Evolutionary conservation across 2,329 filamentous ascomycete genomes (phyloP).

Genomic region (Didymella exigua): DNA sequence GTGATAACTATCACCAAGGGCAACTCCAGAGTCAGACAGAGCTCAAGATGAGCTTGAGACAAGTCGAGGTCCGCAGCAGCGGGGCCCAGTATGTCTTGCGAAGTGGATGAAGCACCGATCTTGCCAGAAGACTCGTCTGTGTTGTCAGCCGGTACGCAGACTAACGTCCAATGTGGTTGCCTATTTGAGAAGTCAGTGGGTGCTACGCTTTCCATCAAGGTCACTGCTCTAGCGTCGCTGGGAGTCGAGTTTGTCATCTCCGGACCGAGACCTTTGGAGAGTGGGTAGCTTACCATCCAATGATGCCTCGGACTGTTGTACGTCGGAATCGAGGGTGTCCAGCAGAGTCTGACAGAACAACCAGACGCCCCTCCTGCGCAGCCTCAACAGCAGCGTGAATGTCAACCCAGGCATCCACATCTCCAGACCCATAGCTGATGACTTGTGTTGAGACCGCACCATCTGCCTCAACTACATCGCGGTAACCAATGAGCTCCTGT

Average conservation of each 20-base stretch:
- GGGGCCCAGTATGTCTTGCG: slow-evolving; percentile 59
- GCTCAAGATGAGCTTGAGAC: slow-evolving; percentile 77
- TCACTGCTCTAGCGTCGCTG: no score
- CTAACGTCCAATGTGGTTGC: slow-evolving; percentile 87
- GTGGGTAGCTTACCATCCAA: slow-evolving; percentile 69
- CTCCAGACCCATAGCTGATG: slow-evolving; percentile 83
- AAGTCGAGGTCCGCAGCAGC: slow-evolving; percentile 68
- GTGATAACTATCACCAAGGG: slow-evolving; percentile 85
- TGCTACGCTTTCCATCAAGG: no score
- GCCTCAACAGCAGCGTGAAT: slow-evolving; percentile 80
- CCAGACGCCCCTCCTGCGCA: slow-evolving; percentile 73
- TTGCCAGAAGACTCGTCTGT: slow-evolving; percentile 56
- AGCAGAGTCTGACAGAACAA: slow-evolving; percentile 90
- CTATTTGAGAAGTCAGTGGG: slow-evolving; percentile 8
- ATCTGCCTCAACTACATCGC: slow-evolving; percentile 33
- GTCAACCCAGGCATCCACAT: slow-evolving; percentile 92
- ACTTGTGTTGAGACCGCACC: slow-evolving; percentile 50
- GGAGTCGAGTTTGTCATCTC: no score
- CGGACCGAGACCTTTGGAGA: background rate
- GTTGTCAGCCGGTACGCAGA: slow-evolving; percentile 85
- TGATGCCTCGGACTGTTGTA: slow-evolving; percentile 84
- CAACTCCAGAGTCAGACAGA: slow-evolving; percentile 80
- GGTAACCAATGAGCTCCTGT: slow-evolving; percentile 89
- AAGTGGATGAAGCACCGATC: slow-evolving; percentile 55
- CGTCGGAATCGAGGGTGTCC: slow-evolving; percentile 88